These are phyloP conservation scores for Strobilomyces confusus DNA, from an alignment of 768 basidiomycete genomes.

Conservation along the genomic window DNA sequence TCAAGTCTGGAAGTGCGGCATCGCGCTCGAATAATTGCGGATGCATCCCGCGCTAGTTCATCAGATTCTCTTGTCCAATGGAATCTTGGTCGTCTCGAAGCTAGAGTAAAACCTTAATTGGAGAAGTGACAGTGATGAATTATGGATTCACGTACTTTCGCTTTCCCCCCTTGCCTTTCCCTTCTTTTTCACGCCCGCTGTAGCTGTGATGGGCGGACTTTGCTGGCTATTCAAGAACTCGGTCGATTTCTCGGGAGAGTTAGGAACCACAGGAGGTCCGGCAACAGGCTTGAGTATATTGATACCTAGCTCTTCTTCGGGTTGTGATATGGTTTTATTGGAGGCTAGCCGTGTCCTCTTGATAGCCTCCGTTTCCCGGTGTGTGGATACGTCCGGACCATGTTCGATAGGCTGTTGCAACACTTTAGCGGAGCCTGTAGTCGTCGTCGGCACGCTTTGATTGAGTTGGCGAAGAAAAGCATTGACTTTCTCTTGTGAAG, in stretches of 20 bases:
- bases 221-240: constrained; percentile 49
- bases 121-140: not conserved
- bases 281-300: constrained; percentile 2
- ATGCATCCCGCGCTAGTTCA: constrained; percentile 82
- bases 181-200: constrained; percentile 35
- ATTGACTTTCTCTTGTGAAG: constrained; percentile 50
- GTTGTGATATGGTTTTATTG: constrained; percentile 40
- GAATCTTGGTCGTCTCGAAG: constrained; percentile 59
- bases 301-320: constrained; percentile 14
- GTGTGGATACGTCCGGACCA: constrained; percentile 41
- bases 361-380: constrained; percentile 64
- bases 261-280: constrained; percentile 37
- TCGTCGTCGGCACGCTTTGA: constrained; percentile 31
- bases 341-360: constrained; percentile 51
- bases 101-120: constrained; percentile 10
- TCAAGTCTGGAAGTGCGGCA: constrained; percentile 63
- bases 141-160: constrained; percentile 26
- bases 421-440: constrained; percentile 39
- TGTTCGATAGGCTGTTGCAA: constrained; percentile 55
- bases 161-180: constrained; percentile 25
- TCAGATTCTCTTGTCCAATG: constrained; percentile 86
- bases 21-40: constrained; percentile 76
- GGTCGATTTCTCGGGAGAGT: constrained; percentile 49
- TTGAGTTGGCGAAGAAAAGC: constrained; percentile 55
- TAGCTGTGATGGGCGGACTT: constrained; percentile 38